Evolutionary conservation across 345 rosid species (phyloP), one percentile per base, ranked within the genome.

Genomic region (Alliaria petiolata): DNA sequence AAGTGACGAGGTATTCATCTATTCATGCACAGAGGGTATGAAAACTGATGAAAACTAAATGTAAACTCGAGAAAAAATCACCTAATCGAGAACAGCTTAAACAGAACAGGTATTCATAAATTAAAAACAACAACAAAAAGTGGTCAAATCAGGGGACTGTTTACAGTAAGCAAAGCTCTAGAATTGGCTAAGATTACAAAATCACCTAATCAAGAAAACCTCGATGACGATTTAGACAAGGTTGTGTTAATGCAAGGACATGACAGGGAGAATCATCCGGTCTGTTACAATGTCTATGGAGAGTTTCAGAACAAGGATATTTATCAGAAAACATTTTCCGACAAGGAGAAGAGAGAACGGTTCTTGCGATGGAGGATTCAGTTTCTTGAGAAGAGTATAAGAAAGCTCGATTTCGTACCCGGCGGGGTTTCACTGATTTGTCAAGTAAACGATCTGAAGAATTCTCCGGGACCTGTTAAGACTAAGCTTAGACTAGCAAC

Each of bases 361-460:
- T 78, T 78, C 81, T 78, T 78, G 78, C 73, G 75, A 35, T 78
- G 81, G 81, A 78, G 81, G 69, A 69, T 73, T 69, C 81, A 78
- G 77, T 73, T 78, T 69, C 78, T 78, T n/a, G 81, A 78, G 43
- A 73, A 73, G 45, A 78, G 78, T 57, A 78, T 78, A 34, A 78
- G 75, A 55, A 73, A 78, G 19, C 67, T 78, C n/a, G 78, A 73
- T 56, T 68, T 78, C 14, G 47, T 19, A 6, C 19, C 78, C 5
- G 68, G 58, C 63, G 78, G 75, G 1, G 78, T 78, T 56, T 73
- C 78, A 2, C 73, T 78, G 26, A 68, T 78, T 34, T 74, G 77
- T 78, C 81, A 78, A 20, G 75, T 78, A 0, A 78, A 78, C 13
- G 81, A 78, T 62, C 61, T 78, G 15, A 78, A 78, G 38, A 68